Evolutionary conservation across 768 basidiomycete species (phyloP).

Genomic region (Cubamyces sp.): DNA sequence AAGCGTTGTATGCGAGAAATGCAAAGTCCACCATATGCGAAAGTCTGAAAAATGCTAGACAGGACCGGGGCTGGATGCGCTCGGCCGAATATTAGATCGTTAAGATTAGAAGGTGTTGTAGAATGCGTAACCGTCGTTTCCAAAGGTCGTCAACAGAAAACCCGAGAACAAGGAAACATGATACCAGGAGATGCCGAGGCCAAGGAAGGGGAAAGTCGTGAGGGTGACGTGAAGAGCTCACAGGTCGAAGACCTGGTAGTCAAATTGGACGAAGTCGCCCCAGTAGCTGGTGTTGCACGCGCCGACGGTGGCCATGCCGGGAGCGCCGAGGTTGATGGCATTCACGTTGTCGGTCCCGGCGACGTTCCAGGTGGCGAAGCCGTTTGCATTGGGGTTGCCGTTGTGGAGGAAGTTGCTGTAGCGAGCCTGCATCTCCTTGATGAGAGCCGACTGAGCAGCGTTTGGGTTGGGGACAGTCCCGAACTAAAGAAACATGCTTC

Average conservation of each 20-base stretch:
- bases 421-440: constrained; percentile 59
- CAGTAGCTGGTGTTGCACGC: constrained; percentile 71
- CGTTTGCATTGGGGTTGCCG: constrained; percentile 63
- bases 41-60: constrained; percentile 11
- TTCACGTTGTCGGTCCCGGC: constrained; percentile 57
- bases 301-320: constrained; percentile 53
- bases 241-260: constrained; percentile 65
- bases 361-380: constrained; percentile 53
- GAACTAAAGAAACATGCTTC: constrained; percentile 36
- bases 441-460: constrained; percentile 58
- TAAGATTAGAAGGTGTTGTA: constrained; percentile 19
- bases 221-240: constrained; percentile 11
- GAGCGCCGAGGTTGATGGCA: constrained; percentile 63
- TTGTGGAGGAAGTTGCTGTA: constrained; percentile 67
- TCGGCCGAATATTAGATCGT: not conserved
- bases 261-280: constrained; percentile 65
- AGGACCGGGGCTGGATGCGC: not conserved
- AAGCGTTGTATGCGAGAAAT: not conserved
- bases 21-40: not conserved
- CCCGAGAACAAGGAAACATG: constrained; percentile 8
- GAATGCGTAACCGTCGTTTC: constrained; percentile 17
- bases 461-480: constrained; percentile 63
- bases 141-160: constrained; percentile 16
- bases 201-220: not conserved
- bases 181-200: not conserved